A percentile compares a stretch with the other conserved stretches of the same genome.
Conservation (phyloP, 179 eudicot species). For the Patellifolia procumbens region DNA sequence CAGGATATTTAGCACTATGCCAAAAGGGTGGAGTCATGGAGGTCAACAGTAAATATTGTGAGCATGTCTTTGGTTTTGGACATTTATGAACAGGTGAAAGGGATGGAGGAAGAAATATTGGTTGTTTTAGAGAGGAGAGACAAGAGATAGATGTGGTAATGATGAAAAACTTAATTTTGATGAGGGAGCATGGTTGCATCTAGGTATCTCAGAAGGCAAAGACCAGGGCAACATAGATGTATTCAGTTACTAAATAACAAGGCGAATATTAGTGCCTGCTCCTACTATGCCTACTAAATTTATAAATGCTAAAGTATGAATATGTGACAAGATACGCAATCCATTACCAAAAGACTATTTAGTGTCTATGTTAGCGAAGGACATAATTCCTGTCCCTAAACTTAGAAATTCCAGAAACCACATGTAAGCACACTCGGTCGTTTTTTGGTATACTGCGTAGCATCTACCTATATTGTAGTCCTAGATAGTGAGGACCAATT, state of each 20-base stretch:
- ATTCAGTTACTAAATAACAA: too few species aligned
- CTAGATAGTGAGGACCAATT: neutral
- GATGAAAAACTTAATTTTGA: neutral
- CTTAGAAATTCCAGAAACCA: neutral
- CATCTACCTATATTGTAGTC: neutral
- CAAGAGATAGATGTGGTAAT: neutral
- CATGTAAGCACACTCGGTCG: neutral
- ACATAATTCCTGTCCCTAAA: too few species aligned
- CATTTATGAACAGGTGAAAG: constrained; percentile 2
- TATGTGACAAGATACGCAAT: too few species aligned
- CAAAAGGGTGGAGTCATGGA: neutral
- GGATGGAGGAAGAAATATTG: neutral
- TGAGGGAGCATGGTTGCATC: neutral
- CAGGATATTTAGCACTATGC: neutral
- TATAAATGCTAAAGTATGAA: too few species aligned
- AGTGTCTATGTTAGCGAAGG: too few species aligned
- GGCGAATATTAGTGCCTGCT: too few species aligned
- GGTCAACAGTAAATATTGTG: neutral
- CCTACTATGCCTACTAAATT: too few species aligned
- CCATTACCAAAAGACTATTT: too few species aligned
- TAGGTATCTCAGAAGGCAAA: neutral
- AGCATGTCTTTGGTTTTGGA: constrained; percentile 2
- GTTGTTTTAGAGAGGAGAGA: neutral
- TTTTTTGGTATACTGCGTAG: neutral
- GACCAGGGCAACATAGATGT: too few species aligned